Evolutionary conservation across 2,329 filamentous ascomycete genomes (phyloP), one percentile per base, ranked within the genome.

Genomic region (Chaetomiaceae sp.): DNA sequence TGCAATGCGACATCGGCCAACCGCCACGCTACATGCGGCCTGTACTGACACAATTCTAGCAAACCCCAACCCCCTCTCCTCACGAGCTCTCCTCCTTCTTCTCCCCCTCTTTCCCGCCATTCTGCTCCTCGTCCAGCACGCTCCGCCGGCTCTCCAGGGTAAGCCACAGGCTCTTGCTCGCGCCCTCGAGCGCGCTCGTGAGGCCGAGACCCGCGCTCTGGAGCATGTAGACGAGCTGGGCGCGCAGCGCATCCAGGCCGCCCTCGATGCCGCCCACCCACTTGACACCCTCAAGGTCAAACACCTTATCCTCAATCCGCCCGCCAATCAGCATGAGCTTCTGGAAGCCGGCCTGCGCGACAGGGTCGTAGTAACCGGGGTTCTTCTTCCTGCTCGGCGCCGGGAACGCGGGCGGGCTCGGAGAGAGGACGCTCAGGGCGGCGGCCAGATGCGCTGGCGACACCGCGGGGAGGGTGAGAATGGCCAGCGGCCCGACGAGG

Each of bases 311-410:
- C 66, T 99, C 94, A 27, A 96, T 81, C 47, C 94, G 80, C 14
- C 91, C 91, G 49, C 91, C 94, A 14, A 99, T 74, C 31, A 99
- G 72, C 69, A 95, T 77, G 59, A 99, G 72, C 74, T 99, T 99
- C 65, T 90, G 84, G 62, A 99, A 69, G 7, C 88, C 94, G 59
- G 75, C 82, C 71, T 96, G 91, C 51, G 92, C 89, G 1, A 78
- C 70, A 0, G 83, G 78, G 52, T 96, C 92, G 69, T 95, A 81
- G 71, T 91, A 96, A 12, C 85, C 84, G 0, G 92, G 91, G 64
- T 81, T 89, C 63, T 82, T 85, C 69, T 80, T 86, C 56, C 89
- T 80, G 47, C 82, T 83, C 1, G 92, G 92, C 4, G 89, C 84
- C 0, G 91, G 86, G 69, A 95, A 97, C 6, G 80, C 75, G 3